A percentile compares a stretch with the other conserved stretches of the same genome.
These are phyloP conservation scores for Wickerhamomyces alni DNA, from an alignment of 805 yeast species.

Conservation along the genomic window DNA sequence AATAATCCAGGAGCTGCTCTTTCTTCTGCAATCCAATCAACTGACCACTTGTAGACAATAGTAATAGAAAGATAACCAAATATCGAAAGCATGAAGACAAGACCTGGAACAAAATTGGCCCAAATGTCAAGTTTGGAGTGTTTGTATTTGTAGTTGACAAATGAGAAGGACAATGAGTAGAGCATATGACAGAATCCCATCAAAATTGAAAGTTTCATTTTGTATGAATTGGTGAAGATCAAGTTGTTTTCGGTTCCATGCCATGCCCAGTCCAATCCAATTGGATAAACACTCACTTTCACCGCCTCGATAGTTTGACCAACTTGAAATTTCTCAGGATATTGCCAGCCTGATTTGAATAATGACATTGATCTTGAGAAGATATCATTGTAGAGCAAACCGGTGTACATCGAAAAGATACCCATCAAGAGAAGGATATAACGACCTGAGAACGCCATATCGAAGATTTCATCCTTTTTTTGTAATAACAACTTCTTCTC, in stretches of 20 bases:
- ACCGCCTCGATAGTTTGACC: slow-evolving; percentile 69
- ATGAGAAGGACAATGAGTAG: slow-evolving; percentile 79
- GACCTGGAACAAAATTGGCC: slow-evolving; percentile 93
- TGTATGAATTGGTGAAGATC: slow-evolving; percentile 88
- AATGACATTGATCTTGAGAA: slow-evolving; percentile 88
- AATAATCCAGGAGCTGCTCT: slow-evolving; percentile 87
- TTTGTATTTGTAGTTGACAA: slow-evolving; percentile 70
- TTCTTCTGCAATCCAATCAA: slow-evolving; percentile 78
- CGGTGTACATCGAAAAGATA: slow-evolving; percentile 89
- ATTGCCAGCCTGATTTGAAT: slow-evolving; percentile 85
- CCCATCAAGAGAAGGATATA: slow-evolving; percentile 93
- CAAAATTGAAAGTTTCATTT: slow-evolving; percentile 91
- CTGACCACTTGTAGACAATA: slow-evolving; percentile 90
- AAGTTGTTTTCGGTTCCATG: slow-evolving; percentile 93
- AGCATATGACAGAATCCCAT: slow-evolving; percentile 96
- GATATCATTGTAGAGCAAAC: slow-evolving; percentile 86
- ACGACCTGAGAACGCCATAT: slow-evolving; percentile 93
- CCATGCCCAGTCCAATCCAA: slow-evolving; percentile 95
- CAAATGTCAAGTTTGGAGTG: slow-evolving; percentile 70
- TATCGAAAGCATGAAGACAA: slow-evolving; percentile 91
- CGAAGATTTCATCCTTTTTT: slow-evolving; percentile 88
- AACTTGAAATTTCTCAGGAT: slow-evolving; percentile 61
- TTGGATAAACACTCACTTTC: slow-evolving; percentile 61
- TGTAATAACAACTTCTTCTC: slow-evolving; percentile 64
- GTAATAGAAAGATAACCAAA: slow-evolving; percentile 87